Evolutionary conservation across 2,329 filamentous ascomycete species (phyloP).

Genomic region (Chaetomiaceae sp.): DNA sequence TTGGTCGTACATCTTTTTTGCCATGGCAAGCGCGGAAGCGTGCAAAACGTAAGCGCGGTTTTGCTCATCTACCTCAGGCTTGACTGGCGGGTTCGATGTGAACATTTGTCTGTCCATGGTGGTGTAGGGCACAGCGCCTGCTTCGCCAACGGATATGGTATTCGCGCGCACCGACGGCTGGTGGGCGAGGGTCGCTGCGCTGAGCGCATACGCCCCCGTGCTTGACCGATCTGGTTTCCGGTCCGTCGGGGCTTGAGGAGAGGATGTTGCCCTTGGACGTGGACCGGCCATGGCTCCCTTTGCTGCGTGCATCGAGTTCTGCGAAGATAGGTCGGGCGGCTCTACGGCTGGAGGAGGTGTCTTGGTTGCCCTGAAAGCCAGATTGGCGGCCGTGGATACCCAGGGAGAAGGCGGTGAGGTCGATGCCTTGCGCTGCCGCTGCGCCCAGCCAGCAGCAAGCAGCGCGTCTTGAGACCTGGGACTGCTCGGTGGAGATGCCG

Average conservation of each 20-base stretch:
- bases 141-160: conserved; percentile 49
- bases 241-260: conserved; percentile 44
- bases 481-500: conserved; percentile 59
- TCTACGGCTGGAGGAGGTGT: conserved; percentile 32
- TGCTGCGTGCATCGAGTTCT: conserved; percentile 68
- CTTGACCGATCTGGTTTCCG: conserved; percentile 54
- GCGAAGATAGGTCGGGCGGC: conserved; percentile 47
- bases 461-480: conserved; percentile 72
- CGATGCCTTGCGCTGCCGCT: conserved; percentile 39
- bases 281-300: conserved; percentile 65
- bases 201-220: conserved; percentile 63
- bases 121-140: conserved; percentile 62
- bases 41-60: conserved; percentile 67
- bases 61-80: conserved; percentile 68
- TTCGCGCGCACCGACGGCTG: conserved; percentile 42
- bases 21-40: conserved; percentile 84
- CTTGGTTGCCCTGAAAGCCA: conserved; percentile 36
- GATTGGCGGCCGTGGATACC: conserved; percentile 66
- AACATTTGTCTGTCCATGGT: conserved; percentile 72
- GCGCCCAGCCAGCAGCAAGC: conserved; percentile 43
- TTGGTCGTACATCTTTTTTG: conserved; percentile 73
- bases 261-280: conserved; percentile 61
- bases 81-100: conserved; percentile 67
- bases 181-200: conserved; percentile 66
- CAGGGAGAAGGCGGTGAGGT: conserved; percentile 30